Base-by-base conservation (phyloP, 345 rosid species). In the Salix arbutifolia region DNA sequence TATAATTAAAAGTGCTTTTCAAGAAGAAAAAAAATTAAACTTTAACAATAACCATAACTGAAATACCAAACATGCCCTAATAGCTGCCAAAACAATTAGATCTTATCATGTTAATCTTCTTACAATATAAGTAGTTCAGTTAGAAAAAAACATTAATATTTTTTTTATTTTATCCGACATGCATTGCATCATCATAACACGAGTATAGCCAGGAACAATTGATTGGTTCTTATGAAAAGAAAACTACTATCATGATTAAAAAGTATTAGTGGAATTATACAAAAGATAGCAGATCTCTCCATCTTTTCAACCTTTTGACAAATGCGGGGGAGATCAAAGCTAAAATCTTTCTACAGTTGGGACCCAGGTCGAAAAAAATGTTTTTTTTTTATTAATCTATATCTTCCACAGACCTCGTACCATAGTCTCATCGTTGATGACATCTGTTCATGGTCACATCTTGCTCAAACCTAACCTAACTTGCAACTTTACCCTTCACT, bases 321-420 rank as follows among this genome's bases (percentile, higher is more conserved):
- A 11, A 23, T 14, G 72, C 12, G 72, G 72, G 25, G 53, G 56
- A 25, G 18, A 69, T 46, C 16, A 70, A 70, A 70, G 16, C 42
- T 31, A 16, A 46, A 12, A 17, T 46, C 18, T 44, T 46, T 40
- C 58, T 69, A 69, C 40, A 69, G 26, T 1, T 8, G 31, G 72
- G 72, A 40, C 53, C 58, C 37, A 1, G 12, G 31, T 28, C 1
- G 53, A 8, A 42, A 69, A 33, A 69, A 7, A 25, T 33, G 37
- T 4, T 69, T 10, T 16, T 5, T 19, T 4, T 8, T 44, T 38
- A 31, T 9, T 50, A 35, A 33, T 42, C 8, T 72, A 23, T 40
- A 31, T 48, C 30, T 60, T 72, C 23, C 18, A 26, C 8, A 64
- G 78, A 76, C 76, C 77, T 76, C 84, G 80, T 74, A 71, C 77